Evolutionary conservation across 768 basidiomycete species (phyloP).

Genomic region (Chalciporus piperatus): DNA sequence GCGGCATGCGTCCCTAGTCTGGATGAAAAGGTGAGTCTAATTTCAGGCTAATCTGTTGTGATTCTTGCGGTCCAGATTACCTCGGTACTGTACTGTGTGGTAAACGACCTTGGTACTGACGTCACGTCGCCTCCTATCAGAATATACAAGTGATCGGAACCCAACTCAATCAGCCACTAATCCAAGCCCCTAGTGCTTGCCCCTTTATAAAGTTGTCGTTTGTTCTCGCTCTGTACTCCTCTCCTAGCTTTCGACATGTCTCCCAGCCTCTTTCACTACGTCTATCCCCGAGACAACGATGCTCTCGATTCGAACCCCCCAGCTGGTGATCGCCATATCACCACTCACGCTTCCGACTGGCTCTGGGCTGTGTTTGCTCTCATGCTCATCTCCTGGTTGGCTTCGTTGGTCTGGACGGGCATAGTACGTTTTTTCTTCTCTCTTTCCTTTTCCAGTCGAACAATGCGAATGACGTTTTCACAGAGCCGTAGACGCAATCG

Average conservation of each 20-base stretch:
- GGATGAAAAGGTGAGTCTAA: no score
- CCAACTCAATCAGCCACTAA: no score
- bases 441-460: no score
- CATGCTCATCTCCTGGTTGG: constrained; percentile 43
- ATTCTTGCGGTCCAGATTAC: no score
- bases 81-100: no score
- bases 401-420: constrained; percentile 37
- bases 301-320: constrained; percentile 37
- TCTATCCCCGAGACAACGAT: constrained; percentile 21
- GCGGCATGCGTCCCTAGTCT: no score
- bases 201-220: neutral
- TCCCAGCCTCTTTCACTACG: neutral
- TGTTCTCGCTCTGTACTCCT: neutral
- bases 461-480: neutral
- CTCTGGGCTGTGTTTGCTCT: constrained; percentile 54
- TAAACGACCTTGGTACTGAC: no score
- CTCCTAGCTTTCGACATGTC: constrained; percentile 17
- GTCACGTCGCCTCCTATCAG: no score
- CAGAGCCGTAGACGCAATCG: constrained; percentile 40
- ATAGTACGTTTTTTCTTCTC: constrained; percentile 21
- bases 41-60: no score
- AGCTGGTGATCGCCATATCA: constrained; percentile 39
- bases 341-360: constrained; percentile 47
- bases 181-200: neutral
- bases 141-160: no score